Conservation (phyloP, 2,329 filamentous ascomycete genomes). For the Calonectria fujianensis region DNA sequence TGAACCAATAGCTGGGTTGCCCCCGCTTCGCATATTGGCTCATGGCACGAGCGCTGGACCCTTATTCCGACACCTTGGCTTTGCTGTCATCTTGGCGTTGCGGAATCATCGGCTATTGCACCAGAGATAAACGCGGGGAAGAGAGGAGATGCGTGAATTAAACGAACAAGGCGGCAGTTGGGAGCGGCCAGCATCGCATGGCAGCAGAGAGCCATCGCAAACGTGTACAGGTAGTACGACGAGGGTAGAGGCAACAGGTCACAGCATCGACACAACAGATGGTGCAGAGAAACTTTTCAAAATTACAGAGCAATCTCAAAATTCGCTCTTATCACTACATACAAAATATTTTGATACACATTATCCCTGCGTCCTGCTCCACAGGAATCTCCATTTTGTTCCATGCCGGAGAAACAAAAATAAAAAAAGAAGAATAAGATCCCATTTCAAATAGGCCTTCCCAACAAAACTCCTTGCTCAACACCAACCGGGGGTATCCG, state of each 20-base stretch:
- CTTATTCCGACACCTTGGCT: constrained; percentile 16
- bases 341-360: constrained; percentile 24
- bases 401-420: not conserved
- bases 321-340: constrained; percentile 13
- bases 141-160: constrained; percentile 23
- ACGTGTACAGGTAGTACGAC: no score
- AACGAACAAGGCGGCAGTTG: constrained; percentile 7
- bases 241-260: not conserved
- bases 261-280: not conserved
- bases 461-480: constrained; percentile 25
- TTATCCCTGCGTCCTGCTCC: constrained; percentile 21
- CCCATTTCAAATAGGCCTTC: constrained; percentile 17
- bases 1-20: not conserved
- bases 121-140: constrained; percentile 6
- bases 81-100: constrained; percentile 3
- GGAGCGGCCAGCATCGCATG: not conserved
- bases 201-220: not conserved
- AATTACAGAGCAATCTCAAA: constrained; percentile 18
- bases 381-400: constrained; percentile 11
- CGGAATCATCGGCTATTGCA: constrained; percentile 19
- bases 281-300: constrained; percentile 5
- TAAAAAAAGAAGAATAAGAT: constrained; percentile 2
- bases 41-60: constrained; percentile 13
- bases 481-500: constrained; percentile 17
- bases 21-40: not conserved